Base-by-base conservation (phyloP, 129 eudicot species). In the Heracleum sosnowskyi region DNA sequence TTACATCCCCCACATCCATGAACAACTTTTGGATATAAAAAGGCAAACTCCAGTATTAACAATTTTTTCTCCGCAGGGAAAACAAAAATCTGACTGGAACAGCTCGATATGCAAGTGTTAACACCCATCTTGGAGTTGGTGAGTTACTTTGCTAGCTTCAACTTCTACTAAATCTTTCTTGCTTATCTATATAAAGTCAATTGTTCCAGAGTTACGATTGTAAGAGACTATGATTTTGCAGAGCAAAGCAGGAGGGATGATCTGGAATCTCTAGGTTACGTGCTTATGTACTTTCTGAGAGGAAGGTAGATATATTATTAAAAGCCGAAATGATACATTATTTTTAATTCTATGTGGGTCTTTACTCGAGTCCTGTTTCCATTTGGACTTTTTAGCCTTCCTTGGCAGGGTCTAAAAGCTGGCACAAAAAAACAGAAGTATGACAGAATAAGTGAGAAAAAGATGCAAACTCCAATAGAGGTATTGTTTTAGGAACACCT, bases 161-260 rank as follows among this genome's bases (percentile, higher is more conserved):
- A 73, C n/a, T 73, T 18, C 36, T 40, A 41, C 20, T 40, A 24
- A 42, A 73, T 10, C 35, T 63, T 36, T 63, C 8, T 63, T 63
- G 28, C 4, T 55, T 73, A 40, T 15, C 53, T 41, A 41, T 73
- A 35, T n/a, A 0, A 26, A 31, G 76, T 42, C 17, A 2, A 13
- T 26, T 39, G 16, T n/a, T 10, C 11, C 16, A 9, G 63, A 45
- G n/a, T 63, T 11, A 12, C 31, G 22, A 33, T 37, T 78, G 49
- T n/a, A 76, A 55, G 70, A 53, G 18, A 66, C 15, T 44, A 46
- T 40, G 11, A 69, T 51, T 75, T 55, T 73, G 78, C 81, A 91
- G 97, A 91, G 80, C 97, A 91, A 86, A 91, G 97, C 85, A 91
- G 97, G 80, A 86, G 97, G 83, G 97, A 91, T 79, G 97, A 91